Conservation (phyloP, 139 green algal species). For the Picochlorum sp. region DNA sequence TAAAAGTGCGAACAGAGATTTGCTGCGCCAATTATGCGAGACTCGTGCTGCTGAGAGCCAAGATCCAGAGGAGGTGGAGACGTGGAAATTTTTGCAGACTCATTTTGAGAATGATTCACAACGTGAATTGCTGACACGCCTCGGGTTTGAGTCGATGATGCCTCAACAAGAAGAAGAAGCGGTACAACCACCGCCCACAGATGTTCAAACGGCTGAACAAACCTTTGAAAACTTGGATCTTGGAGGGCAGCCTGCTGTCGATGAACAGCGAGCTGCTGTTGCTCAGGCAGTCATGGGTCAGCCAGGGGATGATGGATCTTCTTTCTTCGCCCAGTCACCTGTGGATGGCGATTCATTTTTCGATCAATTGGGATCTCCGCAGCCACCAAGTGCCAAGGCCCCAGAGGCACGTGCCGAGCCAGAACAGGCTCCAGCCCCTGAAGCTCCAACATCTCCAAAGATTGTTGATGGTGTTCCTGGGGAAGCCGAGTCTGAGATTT, state of each 20-base stretch:
- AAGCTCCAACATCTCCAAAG: neutral
- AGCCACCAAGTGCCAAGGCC: neutral
- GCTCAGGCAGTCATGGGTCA: neutral
- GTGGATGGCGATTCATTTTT: conserved; percentile 3
- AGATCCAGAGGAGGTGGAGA: conserved; percentile 70
- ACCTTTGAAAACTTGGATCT: conserved; percentile 18
- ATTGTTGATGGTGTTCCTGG: conserved; percentile 27
- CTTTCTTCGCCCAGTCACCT: conserved; percentile 37
- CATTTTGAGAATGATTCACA: conserved; percentile 85
- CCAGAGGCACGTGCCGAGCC: neutral
- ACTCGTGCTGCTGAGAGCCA: conserved; percentile 3
- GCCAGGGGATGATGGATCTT: conserved; percentile 21
- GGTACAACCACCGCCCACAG: neutral
- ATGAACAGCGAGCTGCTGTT: neutral
- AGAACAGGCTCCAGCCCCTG: neutral
- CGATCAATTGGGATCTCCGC: conserved; percentile 7
- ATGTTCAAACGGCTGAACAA: no score
- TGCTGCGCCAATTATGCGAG: conserved; percentile 66
- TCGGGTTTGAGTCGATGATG: conserved; percentile 76
- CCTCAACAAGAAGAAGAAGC: conserved; percentile 16
- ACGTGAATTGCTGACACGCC: conserved; percentile 61
- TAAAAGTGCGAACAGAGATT: conserved; percentile 44
- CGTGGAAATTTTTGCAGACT: conserved; percentile 83
- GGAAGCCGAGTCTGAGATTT: conserved; percentile 66
- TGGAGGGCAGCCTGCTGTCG: conserved; percentile 7